A percentile compares a stretch with the other conserved stretches of the same genome.
These are phyloP conservation scores for Halophytophthora polymorphica DNA, from an alignment of 352 stramenopile species.

Conservation along the genomic window DNA sequence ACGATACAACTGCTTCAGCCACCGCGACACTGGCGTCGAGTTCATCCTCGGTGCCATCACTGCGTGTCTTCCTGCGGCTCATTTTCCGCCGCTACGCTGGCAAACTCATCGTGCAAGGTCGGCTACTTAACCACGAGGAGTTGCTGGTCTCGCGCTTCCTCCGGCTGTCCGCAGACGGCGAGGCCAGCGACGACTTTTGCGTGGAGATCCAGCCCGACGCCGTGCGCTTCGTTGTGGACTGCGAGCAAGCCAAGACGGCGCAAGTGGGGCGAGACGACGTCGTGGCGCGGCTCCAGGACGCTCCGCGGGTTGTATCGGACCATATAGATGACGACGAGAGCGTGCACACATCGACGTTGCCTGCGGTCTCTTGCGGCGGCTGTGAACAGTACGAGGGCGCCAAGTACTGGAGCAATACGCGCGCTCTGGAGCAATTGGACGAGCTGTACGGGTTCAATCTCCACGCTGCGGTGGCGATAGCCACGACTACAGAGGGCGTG, in stretches of 20 bases:
- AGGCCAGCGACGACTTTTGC: not conserved
- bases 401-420: not conserved
- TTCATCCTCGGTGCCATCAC: not conserved
- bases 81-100: conserved; percentile 31
- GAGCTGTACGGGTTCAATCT: conserved; percentile 8
- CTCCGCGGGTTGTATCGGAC: not conserved
- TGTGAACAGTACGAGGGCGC: not conserved
- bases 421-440: conserved; percentile 2
- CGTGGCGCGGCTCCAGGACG: conserved; percentile 1
- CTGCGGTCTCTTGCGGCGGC: not conserved
- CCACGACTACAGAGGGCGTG: not conserved
- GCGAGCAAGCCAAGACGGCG: conserved; percentile 4
- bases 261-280: conserved; percentile 15
- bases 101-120: conserved; percentile 27
- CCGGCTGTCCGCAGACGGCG: not conserved
- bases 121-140: conserved; percentile 44
- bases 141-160: conserved; percentile 28
- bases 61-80: conserved; percentile 9
- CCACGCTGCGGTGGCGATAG: not conserved
- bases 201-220: conserved; percentile 1
- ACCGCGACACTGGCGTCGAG: not conserved
- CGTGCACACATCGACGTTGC: not conserved
- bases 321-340: not conserved
- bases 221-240: conserved; percentile 20
- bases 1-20: not conserved